Base-by-base conservation (phyloP, 2,329 filamentous ascomycete species). In the Monilinia vaccinii-corymbosi region DNA sequence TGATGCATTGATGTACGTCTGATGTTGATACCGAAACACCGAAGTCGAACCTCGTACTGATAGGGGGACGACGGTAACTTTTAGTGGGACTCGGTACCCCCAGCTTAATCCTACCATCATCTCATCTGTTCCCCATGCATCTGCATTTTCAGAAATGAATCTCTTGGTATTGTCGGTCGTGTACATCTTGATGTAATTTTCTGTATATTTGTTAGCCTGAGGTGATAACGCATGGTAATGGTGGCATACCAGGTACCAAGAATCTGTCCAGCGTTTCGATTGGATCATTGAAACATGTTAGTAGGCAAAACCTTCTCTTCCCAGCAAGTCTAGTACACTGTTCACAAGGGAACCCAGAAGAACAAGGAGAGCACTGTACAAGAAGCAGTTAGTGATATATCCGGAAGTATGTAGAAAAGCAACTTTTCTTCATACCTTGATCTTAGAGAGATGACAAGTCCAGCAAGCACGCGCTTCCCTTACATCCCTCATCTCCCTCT, bases 361-460 rank as follows among this genome's bases (percentile, higher is more conserved):
- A 70, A 51, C 69, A 71, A 21, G 70, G 70, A 46, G 70, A 71
- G 49, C 69, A 71, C 65, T 70, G 31, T 14, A 36, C 21, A 28
- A n/a, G 21, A 28, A 16, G 16, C 8, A 44, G 11, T 58, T 21
- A 58, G 36, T 46, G 28, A 49, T 13, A 14, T 36, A n/a, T 36
- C 34, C 34, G 9, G 8, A 13, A 2, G 13, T 25, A 23, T 25
- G n/a, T 36, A 14, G 18, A 14, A 1, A 31, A 16, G 16, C 6
- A 6, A 60, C 4, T 31, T 48, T 36, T 23, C 7, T 32, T 7
- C 38, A 25, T 51, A 68, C 68, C 63, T 71, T 71, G 14, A 67
- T 71, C 42, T 71, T 71, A 4, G 70, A 71, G 18, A 71, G 69
- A 64, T 71, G 70, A 45, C 69, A 71, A 55, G 69, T 67, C 70